Evolutionary conservation across 768 basidiomycete genomes (phyloP).

Genomic region (Leccinum arenicola): DNA sequence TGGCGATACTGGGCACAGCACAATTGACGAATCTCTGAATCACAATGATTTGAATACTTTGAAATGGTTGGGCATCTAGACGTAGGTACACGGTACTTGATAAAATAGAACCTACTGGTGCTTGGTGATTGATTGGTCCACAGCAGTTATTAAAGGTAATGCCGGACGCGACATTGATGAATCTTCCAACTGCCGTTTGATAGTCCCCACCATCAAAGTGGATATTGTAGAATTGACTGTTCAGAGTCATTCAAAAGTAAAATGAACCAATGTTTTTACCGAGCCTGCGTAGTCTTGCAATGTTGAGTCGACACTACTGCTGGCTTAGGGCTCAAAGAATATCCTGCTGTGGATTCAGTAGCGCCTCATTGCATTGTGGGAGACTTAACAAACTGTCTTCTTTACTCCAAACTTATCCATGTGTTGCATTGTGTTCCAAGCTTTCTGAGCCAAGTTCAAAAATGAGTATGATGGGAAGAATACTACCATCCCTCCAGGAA

Average conservation of each 20-base stretch:
- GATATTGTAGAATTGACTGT: too few species aligned
- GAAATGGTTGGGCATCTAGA: too few species aligned
- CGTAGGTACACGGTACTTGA: too few species aligned
- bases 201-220: too few species aligned
- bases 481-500: constrained; percentile 87
- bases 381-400: constrained; percentile 59
- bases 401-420: constrained; percentile 60
- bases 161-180: too few species aligned
- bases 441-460: constrained; percentile 58
- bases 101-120: too few species aligned
- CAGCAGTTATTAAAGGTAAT: too few species aligned
- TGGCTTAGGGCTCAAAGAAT: constrained; percentile 85
- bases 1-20: too few species aligned
- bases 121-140: too few species aligned
- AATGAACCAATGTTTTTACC: constrained; percentile 28
- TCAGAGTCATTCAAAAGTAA: not conserved
- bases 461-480: constrained; percentile 94
- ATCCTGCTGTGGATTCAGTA: constrained; percentile 45
- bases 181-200: too few species aligned
- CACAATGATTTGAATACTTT: too few species aligned
- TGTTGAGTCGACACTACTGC: constrained; percentile 66
- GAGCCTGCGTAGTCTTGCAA: constrained; percentile 71
- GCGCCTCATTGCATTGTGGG: not conserved
- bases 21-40: too few species aligned
- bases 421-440: constrained; percentile 64